phyloP scores from a whole-genome alignment of 768 basidiomycete species.

The Rhodotorula diobovata region DNA sequence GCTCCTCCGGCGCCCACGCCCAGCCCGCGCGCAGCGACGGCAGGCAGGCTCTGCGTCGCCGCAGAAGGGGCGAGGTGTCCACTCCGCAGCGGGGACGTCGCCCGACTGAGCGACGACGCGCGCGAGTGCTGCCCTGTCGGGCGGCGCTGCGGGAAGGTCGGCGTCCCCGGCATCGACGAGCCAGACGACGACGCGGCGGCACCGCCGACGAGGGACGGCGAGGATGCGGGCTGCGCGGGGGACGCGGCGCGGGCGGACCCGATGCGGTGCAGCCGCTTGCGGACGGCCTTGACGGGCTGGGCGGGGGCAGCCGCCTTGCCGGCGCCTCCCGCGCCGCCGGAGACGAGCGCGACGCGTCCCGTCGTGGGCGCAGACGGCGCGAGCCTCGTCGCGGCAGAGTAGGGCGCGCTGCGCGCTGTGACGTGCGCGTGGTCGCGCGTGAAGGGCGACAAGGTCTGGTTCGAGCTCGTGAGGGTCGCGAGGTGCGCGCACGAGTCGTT shows the following conservation, averaged over 20 bases:
- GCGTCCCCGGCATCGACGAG: not conserved
- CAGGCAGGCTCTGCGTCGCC: not conserved
- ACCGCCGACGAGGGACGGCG: not conserved
- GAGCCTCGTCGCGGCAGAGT: not conserved
- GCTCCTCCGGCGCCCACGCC: not conserved
- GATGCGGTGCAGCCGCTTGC: conserved; percentile 68
- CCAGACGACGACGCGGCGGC: not conserved
- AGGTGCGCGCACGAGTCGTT: conserved; percentile 78
- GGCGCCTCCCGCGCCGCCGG: not conserved
- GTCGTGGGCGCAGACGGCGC: not conserved
- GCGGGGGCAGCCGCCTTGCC: conserved; percentile 34
- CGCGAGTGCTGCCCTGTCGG: not conserved
- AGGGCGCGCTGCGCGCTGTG: conserved; percentile 50
- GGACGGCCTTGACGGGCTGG: conserved; percentile 64
- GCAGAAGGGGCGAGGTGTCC: not conserved
- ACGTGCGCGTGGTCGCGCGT: conserved; percentile 86
- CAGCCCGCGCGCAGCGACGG: not conserved
- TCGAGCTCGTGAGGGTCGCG: conserved; percentile 76
- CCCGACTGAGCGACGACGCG: not conserved
- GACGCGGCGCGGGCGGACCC: conserved; percentile 45
- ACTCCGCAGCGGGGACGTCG: not conserved
- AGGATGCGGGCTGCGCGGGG: not conserved
- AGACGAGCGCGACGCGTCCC: not conserved
- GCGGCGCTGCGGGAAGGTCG: not conserved
- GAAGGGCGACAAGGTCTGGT: conserved; percentile 91